A percentile compares a stretch with the other conserved stretches of the same genome.
Evolutionary conservation across 176 grass and related monocot genomes (phyloP).

Genomic region (Oryza glumipatula): DNA sequence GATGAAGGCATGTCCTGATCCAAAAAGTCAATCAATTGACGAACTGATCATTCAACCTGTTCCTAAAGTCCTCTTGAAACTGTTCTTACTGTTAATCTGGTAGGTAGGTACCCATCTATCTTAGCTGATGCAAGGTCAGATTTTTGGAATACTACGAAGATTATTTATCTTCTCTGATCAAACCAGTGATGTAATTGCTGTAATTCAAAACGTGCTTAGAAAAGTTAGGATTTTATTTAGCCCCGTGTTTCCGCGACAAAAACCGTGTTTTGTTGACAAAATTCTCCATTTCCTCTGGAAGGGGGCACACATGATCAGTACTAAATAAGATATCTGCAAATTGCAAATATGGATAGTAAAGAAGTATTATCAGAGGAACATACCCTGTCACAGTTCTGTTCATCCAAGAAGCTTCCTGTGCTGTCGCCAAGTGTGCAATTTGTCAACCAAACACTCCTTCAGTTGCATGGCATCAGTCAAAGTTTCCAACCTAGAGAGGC

Average conservation of each 20-base stretch:
- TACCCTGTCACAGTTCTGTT: not conserved
- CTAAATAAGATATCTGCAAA: not conserved
- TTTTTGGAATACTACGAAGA: conserved; percentile 13
- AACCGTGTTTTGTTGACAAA: conserved; percentile 41
- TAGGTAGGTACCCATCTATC: not conserved
- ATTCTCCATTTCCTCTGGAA: not conserved
- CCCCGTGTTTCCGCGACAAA: not conserved
- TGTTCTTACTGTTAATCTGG: not conserved
- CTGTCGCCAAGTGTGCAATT: not conserved
- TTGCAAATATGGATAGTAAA: not conserved
- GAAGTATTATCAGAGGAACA: conserved; percentile 11
- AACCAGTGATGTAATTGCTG: not conserved
- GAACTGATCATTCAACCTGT: conserved; percentile 15
- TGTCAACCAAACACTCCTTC: not conserved
- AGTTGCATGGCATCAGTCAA: conserved; percentile 33
- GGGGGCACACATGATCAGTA: conserved; percentile 1
- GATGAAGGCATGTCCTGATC: conserved; percentile 13
- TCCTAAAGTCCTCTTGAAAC: conserved; percentile 5
- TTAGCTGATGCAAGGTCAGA: conserved; percentile 20
- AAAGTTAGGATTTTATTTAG: not conserved
- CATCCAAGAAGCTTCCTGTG: conserved; percentile 5
- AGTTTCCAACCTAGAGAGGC: conserved; percentile 6
- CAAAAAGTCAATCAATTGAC: conserved; percentile 24
- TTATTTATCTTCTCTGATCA: not conserved
- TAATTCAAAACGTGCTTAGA: conserved; percentile 21